A percentile compares a stretch with the other conserved stretches of the same genome.
Conservation (phyloP, 2,329 filamentous ascomycete species). For the Neurospora sp. region DNA sequence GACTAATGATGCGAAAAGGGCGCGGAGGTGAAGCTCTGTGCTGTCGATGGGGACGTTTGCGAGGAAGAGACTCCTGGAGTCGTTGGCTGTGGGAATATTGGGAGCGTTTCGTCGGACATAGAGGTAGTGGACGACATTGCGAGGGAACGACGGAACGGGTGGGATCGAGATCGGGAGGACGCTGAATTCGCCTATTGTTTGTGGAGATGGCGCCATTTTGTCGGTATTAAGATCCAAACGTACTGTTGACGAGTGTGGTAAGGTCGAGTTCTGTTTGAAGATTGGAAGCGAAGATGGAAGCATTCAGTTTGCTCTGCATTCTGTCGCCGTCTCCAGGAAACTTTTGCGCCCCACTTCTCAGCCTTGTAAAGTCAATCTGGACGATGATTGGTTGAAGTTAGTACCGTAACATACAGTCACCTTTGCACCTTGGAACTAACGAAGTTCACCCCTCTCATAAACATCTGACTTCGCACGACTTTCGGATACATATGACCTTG, state of each 20-base stretch:
- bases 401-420: neutral
- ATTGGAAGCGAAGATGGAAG: neutral
- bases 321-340: conserved; percentile 5
- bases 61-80: conserved; percentile 76
- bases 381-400: neutral
- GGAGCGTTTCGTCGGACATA: conserved; percentile 80
- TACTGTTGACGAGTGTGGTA: neutral
- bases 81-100: conserved; percentile 62
- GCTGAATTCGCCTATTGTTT: conserved; percentile 52
- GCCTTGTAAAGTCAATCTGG: neutral
- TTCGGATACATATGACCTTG: too few relatives aligned
- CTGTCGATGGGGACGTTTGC: conserved; percentile 82
- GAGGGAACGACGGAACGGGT: conserved; percentile 50
- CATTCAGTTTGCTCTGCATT: neutral
- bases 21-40: conserved; percentile 65
- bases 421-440: neutral
- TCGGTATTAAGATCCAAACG: neutral
- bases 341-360: conserved; percentile 11
- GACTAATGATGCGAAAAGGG: conserved; percentile 64
- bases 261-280: neutral
- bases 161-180: conserved; percentile 61
- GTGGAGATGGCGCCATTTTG: conserved; percentile 27
- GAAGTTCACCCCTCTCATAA: neutral
- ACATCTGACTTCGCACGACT: too few relatives aligned
- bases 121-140: conserved; percentile 64